A percentile compares a stretch with the other conserved stretches of the same genome.
These are phyloP conservation scores for Fraxinus excelsior DNA, from an alignment of 257 asterid genomes.

Conservation along the genomic window DNA sequence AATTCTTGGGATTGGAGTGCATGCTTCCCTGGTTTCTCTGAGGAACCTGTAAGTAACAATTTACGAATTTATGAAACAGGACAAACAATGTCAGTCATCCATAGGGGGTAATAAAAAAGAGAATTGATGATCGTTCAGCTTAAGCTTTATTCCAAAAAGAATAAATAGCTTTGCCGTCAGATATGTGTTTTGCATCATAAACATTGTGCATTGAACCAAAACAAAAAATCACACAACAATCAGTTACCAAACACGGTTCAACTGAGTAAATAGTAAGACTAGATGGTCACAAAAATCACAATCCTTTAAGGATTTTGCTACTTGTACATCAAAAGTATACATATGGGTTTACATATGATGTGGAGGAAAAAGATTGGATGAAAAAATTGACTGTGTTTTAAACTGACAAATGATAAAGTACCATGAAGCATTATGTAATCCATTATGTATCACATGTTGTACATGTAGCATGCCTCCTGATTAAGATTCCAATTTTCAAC, in stretches of 20 bases:
- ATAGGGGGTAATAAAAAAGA: neutral
- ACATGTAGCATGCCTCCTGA: no score
- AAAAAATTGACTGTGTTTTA: no score
- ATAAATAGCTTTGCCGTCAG: neutral
- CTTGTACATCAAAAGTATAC: no score
- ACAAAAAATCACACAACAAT: conserved; percentile 11
- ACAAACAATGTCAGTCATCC: conserved; percentile 16
- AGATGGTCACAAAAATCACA: neutral
- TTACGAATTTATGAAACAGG: conserved; percentile 19
- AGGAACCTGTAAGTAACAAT: conserved; percentile 14
- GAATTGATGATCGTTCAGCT: neutral
- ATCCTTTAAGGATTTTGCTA: no score
- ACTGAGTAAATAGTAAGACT: neutral
- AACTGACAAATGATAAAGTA: no score
- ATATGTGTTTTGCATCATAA: neutral
- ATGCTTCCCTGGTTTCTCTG: conserved; percentile 39
- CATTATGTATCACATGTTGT: no score
- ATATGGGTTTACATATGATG: no score
- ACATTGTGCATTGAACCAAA: neutral
- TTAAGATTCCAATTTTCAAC: neutral
- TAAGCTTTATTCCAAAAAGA: neutral
- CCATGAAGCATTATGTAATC: no score
- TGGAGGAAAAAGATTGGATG: no score
- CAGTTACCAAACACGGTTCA: neutral
- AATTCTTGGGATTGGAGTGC: conserved; percentile 58